phyloP scores from a whole-genome alignment of 495 filamentous ascomycete species.

The Thermochaetoides thermophila region DNA sequence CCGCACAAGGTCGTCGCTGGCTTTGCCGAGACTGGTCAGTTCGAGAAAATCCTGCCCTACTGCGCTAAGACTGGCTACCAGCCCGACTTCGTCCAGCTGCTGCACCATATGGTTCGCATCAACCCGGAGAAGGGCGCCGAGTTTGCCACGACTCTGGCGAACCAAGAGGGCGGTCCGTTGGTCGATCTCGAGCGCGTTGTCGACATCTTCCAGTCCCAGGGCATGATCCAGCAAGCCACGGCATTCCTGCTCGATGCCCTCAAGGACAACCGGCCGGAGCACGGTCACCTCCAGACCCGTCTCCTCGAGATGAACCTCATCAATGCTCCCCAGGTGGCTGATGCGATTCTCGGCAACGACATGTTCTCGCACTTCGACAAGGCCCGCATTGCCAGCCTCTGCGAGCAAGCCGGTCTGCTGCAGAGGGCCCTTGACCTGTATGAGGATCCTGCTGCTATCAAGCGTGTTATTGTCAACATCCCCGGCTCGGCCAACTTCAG shows the following conservation, averaged over 20 bases:
- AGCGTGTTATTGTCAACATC: conserved; percentile 70
- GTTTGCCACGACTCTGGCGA: conserved; percentile 79
- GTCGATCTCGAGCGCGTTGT: conserved; percentile 91
- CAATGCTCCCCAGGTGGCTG: conserved; percentile 92
- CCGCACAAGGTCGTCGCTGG: conserved; percentile 87
- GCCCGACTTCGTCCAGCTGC: conserved; percentile 79
- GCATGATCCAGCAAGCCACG: conserved; percentile 94
- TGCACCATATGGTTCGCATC: conserved; percentile 81
- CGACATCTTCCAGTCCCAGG: conserved; percentile 93
- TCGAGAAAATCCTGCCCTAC: conserved; percentile 89
- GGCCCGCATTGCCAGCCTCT: conserved; percentile 69
- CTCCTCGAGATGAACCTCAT: conserved; percentile 95
- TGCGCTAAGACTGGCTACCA: conserved; percentile 67
- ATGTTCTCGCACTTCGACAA: conserved; percentile 97
- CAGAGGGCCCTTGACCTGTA: conserved; percentile 90
- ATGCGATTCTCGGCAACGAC: conserved; percentile 91
- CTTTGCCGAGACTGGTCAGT: conserved; percentile 88
- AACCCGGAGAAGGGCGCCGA: conserved; percentile 92
- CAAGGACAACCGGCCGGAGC: conserved; percentile 86
- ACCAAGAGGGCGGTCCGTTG: conserved; percentile 66
- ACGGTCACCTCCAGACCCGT: conserved; percentile 83
- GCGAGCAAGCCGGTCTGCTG: conserved; percentile 75
- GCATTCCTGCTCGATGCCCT: conserved; percentile 92
- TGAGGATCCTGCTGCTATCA: conserved; percentile 77
- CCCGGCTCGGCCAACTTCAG: conserved; percentile 67